A percentile compares a stretch with the other conserved stretches of the same genome.
phyloP scores from a whole-genome alignment of 176 grass and related monocot genomes.

The Neostapfia colusana region DNA sequence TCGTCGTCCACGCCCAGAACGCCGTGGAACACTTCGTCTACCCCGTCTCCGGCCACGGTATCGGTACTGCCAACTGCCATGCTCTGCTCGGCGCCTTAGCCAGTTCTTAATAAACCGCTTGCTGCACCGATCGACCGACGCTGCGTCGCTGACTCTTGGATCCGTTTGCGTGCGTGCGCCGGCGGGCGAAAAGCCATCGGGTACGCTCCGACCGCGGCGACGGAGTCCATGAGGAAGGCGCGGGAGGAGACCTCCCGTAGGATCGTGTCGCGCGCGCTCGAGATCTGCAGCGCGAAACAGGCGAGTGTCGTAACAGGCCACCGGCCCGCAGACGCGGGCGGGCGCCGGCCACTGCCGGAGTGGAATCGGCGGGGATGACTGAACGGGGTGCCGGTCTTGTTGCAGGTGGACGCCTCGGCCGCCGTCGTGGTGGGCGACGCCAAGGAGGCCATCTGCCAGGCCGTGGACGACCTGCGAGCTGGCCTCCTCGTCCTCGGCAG shows the following conservation, averaged over 20 bases:
- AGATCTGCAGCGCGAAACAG: slow-evolving; percentile 48
- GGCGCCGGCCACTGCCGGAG: too few relatives aligned
- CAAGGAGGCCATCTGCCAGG: slow-evolving; percentile 69
- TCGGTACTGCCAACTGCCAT: background rate
- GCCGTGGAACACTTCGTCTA: slow-evolving; percentile 55
- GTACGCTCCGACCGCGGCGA: slow-evolving; percentile 43
- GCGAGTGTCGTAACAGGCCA: too few relatives aligned
- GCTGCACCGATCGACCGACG: too few relatives aligned
- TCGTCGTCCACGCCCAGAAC: slow-evolving; percentile 73
- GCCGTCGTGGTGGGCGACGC: slow-evolving; percentile 72
- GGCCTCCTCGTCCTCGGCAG: slow-evolving; percentile 77
- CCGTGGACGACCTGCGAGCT: slow-evolving; percentile 53
- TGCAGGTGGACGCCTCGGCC: slow-evolving; percentile 44
- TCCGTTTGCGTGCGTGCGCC: too few relatives aligned
- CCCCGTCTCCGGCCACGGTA: slow-evolving; percentile 65
- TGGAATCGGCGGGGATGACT: too few relatives aligned
- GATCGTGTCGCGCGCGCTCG: slow-evolving; percentile 46
- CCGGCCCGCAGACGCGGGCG: too few relatives aligned
- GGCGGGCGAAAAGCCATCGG: slow-evolving; percentile 7
- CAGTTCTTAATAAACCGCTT: background rate
- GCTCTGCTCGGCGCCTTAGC: background rate
- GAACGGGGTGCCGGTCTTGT: too few relatives aligned
- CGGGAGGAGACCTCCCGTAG: slow-evolving; percentile 55
- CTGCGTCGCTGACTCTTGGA: background rate
- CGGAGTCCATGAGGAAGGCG: slow-evolving; percentile 55